Evolutionary conservation across 768 basidiomycete genomes (phyloP).

Genomic region (Cystofilobasidium bisporidii): DNA sequence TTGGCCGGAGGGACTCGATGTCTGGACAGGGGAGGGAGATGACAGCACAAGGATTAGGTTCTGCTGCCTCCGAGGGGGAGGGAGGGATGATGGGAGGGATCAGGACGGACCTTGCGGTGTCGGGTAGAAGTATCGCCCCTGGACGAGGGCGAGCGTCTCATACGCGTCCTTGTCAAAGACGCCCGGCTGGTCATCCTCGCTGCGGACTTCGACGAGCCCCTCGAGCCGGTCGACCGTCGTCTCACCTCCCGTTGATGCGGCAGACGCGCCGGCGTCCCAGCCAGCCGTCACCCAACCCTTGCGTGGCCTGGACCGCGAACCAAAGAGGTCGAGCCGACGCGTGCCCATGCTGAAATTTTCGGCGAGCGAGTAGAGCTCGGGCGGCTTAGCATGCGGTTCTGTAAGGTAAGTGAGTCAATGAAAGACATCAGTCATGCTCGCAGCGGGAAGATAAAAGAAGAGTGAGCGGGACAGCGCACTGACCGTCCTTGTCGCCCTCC

Average conservation of each 20-base stretch:
- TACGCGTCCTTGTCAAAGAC: not conserved
- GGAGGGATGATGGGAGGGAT: not conserved
- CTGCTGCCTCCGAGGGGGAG: too few species aligned
- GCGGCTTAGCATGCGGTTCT: constrained; percentile 80
- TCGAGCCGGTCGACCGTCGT: constrained; percentile 4
- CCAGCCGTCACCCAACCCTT: constrained; percentile 83
- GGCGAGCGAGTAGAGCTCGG: constrained; percentile 89
- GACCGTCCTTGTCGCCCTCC: constrained; percentile 68
- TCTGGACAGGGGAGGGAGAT: not conserved
- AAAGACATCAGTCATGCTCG: not conserved
- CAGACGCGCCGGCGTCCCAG: not conserved
- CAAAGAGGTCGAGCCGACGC: constrained; percentile 83
- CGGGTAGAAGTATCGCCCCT: constrained; percentile 12
- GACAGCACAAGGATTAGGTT: not conserved
- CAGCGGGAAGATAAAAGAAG: not conserved
- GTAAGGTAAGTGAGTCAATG: not conserved
- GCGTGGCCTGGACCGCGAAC: constrained; percentile 55
- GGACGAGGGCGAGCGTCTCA: not conserved
- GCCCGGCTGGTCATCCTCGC: too few species aligned
- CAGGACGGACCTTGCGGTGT: constrained; percentile 12
- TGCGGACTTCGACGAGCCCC: not conserved
- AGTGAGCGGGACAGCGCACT: constrained; percentile 13
- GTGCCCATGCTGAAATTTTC: constrained; percentile 96
- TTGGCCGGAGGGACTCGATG: constrained; percentile 26
- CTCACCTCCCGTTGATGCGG: not conserved